phyloP scores from a whole-genome alignment of 257 asterid genomes.

The Asclepias syriaca region DNA sequence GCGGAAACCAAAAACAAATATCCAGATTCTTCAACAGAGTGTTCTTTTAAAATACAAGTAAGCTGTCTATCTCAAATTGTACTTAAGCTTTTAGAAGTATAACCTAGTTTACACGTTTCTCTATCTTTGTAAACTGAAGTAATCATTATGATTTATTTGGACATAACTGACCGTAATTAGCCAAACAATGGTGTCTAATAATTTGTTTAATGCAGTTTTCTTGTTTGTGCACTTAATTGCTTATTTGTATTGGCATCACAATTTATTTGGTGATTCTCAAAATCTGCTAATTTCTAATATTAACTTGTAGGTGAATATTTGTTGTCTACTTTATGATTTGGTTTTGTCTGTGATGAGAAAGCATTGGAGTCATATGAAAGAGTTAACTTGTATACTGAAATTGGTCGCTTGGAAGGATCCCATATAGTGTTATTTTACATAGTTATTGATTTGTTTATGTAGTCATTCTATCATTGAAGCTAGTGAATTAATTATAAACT shows the following conservation, averaged over 20 bases:
- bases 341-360: background rate
- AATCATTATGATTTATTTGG: background rate
- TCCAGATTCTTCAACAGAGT: conserved; percentile 97
- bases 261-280: background rate
- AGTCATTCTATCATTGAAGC: background rate
- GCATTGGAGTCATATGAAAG: background rate
- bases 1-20: conserved; percentile 97
- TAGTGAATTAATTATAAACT: background rate
- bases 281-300: background rate
- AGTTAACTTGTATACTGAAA: background rate
- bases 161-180: background rate
- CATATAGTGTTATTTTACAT: background rate
- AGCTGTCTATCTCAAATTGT: conserved; percentile 22
- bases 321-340: background rate
- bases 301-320: background rate
- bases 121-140: conserved; percentile 1
- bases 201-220: background rate
- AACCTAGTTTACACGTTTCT: background rate
- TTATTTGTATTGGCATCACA: background rate
- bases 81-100: background rate
- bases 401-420: background rate
- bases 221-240: background rate
- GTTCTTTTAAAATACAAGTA: conserved; percentile 97
- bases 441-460: background rate
- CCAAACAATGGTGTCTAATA: background rate